Percentiles rank a stretch among this genome's conserved stretches.
phyloP scores from a whole-genome alignment of 345 rosid species.

The Conringia planisiliqua region DNA sequence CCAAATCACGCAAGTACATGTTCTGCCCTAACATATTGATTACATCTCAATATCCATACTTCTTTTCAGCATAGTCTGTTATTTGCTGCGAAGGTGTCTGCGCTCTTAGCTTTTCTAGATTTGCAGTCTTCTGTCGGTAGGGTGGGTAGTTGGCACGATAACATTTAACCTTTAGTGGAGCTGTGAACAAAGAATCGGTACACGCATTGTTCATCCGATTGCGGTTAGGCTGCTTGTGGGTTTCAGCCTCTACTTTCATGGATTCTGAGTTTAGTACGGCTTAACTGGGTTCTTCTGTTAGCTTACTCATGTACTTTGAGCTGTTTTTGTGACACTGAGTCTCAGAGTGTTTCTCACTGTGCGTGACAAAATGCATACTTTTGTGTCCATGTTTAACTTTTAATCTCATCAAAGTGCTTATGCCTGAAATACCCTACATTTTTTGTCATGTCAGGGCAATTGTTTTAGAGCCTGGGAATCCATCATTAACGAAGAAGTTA shows the following conservation, averaged over 20 bases:
- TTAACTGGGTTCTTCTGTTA: not conserved
- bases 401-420: conserved; percentile 1
- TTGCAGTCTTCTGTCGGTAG: conserved; percentile 9
- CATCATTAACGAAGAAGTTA: conserved; percentile 70
- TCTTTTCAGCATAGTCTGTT: conserved; percentile 3
- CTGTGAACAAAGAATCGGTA: conserved; percentile 16
- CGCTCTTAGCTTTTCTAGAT: conserved; percentile 11
- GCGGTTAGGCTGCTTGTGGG: conserved; percentile 2
- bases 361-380: conserved; percentile 2
- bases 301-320: conserved; percentile 1
- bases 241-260: conserved; percentile 13
- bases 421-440: conserved; percentile 9
- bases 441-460: conserved; percentile 64
- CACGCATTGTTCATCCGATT: conserved; percentile 9
- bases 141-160: conserved; percentile 21
- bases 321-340: not conserved
- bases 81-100: conserved; percentile 18
- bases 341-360: not conserved
- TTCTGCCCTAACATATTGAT: conserved; percentile 16
- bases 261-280: conserved; percentile 8
- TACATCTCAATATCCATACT: conserved; percentile 18
- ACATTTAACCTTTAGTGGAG: conserved; percentile 1
- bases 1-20: conserved; percentile 74
- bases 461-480: conserved; percentile 79
- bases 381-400: conserved; percentile 10